Evolutionary conservation across 306 rosid species (phyloP).

Genomic region (Vigna angularis): DNA sequence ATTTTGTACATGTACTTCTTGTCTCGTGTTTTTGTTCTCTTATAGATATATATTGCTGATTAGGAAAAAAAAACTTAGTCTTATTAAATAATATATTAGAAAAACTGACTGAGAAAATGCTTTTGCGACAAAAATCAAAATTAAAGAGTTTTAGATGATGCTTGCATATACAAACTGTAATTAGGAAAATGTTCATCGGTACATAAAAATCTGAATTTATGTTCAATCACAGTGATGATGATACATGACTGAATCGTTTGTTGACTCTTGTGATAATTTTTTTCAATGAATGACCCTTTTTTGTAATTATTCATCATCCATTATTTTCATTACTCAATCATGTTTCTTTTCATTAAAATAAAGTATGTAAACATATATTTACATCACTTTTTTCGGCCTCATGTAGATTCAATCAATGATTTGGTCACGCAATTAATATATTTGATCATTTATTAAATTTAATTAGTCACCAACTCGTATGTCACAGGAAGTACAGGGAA

Average conservation of each 20-base stretch:
- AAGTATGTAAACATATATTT: background rate
- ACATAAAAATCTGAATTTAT: no score
- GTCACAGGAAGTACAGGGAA: constrained; percentile 12
- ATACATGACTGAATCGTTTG: background rate
- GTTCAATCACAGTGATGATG: background rate
- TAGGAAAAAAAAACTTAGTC: no score
- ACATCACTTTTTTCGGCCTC: background rate
- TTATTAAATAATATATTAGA: no score
- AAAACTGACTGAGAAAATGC: no score
- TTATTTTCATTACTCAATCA: background rate
- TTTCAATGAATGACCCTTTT: background rate
- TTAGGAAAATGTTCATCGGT: no score
- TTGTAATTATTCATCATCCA: background rate
- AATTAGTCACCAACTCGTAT: background rate
- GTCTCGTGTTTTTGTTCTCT: no score
- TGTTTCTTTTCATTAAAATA: background rate
- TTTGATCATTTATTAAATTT: background rate
- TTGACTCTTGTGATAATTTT: no score
- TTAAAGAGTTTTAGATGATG: no score
- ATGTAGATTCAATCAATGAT: background rate
- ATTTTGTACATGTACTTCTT: no score
- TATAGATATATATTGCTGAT: no score
- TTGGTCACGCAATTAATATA: background rate
- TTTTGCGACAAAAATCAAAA: no score
- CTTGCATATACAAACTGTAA: no score